phyloP scores from a whole-genome alignment of 1,139 yeast species.

The Taphrina confusa region DNA sequence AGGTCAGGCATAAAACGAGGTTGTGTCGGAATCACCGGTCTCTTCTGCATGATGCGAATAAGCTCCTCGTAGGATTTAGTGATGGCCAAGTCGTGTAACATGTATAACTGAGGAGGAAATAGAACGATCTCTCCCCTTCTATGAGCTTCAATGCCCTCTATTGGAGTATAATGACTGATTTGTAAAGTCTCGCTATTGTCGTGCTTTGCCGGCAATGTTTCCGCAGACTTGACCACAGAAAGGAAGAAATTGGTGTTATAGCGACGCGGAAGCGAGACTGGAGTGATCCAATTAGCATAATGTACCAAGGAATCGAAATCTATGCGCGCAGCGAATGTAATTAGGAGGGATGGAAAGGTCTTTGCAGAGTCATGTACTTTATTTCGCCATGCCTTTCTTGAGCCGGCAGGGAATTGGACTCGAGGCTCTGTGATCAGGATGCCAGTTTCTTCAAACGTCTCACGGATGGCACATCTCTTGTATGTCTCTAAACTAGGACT shows the following conservation, averaged over 20 bases:
- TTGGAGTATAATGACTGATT: conserved; percentile 22
- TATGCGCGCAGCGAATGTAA: background rate
- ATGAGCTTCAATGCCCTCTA: conserved; percentile 19
- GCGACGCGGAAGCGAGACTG: conserved; percentile 19
- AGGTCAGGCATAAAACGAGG: conserved; percentile 12
- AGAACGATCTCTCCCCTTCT: conserved; percentile 19
- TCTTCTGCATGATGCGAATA: conserved; percentile 3
- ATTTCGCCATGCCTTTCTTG: conserved; percentile 13
- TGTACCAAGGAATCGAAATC: conserved; percentile 9
- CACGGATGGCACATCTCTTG: conserved; percentile 31
- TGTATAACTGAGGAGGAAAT: conserved; percentile 27
- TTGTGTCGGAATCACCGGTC: conserved; percentile 6
- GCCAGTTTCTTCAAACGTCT: conserved; percentile 31
- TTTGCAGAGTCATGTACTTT: conserved; percentile 8
- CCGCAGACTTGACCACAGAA: conserved; percentile 9
- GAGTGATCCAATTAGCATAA: conserved; percentile 31
- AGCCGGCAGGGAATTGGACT: conserved; percentile 11
- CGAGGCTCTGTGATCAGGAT: conserved; percentile 21
- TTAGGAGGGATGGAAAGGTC: conserved; percentile 14
- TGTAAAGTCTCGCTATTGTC: conserved; percentile 29
- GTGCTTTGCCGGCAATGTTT: conserved; percentile 28
- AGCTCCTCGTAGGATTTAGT: conserved; percentile 9
- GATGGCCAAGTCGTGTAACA: conserved; percentile 28
- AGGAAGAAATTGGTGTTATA: conserved; percentile 29
- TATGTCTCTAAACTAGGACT: conserved; percentile 12